A percentile compares a stretch with the other conserved stretches of the same genome.
phyloP scores from a whole-genome alignment of 148 eudicot genomes.

The Heliamphora exappendiculata region DNA sequence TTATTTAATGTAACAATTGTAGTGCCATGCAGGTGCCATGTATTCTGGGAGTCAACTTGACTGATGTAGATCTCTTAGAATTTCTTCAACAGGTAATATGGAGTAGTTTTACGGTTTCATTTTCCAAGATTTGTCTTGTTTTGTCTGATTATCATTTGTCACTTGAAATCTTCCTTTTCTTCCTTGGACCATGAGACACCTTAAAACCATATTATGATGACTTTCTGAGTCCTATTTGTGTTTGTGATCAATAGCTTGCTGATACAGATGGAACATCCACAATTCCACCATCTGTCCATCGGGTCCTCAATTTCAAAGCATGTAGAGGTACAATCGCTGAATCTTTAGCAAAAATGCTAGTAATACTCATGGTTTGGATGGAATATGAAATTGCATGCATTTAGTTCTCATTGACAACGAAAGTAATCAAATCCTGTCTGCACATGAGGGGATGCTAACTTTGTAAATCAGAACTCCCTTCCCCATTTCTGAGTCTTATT shows the following conservation, averaged over 20 bases:
- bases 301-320: constrained; percentile 73
- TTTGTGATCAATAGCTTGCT: constrained; percentile 56
- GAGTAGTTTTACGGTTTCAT: background rate
- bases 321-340: constrained; percentile 66
- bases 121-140: background rate
- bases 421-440: background rate
- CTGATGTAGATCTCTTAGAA: constrained; percentile 76
- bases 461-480: too few relatives aligned
- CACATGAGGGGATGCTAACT: background rate
- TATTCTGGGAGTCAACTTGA: constrained; percentile 77
- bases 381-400: background rate
- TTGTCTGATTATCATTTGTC: background rate
- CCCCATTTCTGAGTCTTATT: too few relatives aligned
- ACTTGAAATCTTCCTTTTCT: background rate
- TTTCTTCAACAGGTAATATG: constrained; percentile 71
- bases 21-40: constrained; percentile 72
- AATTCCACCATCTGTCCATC: constrained; percentile 77
- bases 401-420: background rate
- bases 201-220: background rate
- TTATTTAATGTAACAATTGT: background rate
- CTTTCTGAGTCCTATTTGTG: constrained; percentile 5
- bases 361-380: background rate
- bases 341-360: background rate
- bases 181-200: background rate
- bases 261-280: constrained; percentile 96